Evolutionary conservation across 768 basidiomycete species (phyloP).

Genomic region (Candolleomyces eurysporus): DNA sequence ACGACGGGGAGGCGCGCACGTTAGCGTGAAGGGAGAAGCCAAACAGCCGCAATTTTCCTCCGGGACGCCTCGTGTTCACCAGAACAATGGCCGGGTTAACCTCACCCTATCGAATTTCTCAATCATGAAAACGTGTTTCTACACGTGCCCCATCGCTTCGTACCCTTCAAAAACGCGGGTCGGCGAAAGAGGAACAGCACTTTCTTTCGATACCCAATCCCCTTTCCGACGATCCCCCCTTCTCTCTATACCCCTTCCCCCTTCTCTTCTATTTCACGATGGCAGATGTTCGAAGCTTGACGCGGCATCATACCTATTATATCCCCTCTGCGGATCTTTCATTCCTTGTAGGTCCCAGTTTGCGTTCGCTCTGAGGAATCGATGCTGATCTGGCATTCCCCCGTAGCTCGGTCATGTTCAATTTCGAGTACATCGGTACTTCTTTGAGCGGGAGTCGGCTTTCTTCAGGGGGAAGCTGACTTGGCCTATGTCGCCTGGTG

Average conservation of each 20-base stretch:
- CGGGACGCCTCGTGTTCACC: constrained; percentile 4
- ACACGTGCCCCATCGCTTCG: constrained; percentile 4
- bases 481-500: constrained; percentile 27
- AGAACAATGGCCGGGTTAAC: constrained; percentile 7
- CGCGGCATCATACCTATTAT: constrained; percentile 42
- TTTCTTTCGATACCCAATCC: background rate
- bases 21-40: background rate
- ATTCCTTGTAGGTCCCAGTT: constrained; percentile 42
- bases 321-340: constrained; percentile 52
- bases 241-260: constrained; percentile 14
- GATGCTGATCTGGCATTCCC: background rate
- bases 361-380: background rate
- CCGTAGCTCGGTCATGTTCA: constrained; percentile 53
- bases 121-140: constrained; percentile 1
- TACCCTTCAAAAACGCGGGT: background rate
- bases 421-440: constrained; percentile 59
- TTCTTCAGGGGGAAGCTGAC: constrained; percentile 40
- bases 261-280: constrained; percentile 30
- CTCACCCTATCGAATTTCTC: background rate
- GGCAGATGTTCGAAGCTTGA: constrained; percentile 14
- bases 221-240: background rate
- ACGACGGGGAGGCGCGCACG: too few species aligned
- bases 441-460: constrained; percentile 60
- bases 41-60: background rate
- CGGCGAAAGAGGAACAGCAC: background rate